Evolutionary conservation across 352 stramenopile species (phyloP).

Genomic region (Phytophthora crassamura): DNA sequence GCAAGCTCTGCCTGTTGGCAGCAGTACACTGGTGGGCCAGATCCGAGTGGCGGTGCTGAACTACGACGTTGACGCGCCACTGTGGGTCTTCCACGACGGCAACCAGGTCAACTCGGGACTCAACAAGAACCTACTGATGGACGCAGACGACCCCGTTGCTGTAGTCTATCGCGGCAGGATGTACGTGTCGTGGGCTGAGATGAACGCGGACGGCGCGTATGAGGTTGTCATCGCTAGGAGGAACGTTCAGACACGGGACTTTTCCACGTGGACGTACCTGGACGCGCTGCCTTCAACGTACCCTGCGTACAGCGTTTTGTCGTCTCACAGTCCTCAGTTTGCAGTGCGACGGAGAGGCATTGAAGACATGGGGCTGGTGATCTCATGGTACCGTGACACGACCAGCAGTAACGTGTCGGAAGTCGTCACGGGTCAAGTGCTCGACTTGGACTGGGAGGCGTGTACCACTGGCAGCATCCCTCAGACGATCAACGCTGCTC

Average conservation of each 20-base stretch:
- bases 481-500: constrained; percentile 24
- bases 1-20: constrained; percentile 22
- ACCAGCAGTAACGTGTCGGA: constrained; percentile 46
- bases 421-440: constrained; percentile 52
- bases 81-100: constrained; percentile 84
- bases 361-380: constrained; percentile 53
- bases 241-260: constrained; percentile 62
- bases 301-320: constrained; percentile 47
- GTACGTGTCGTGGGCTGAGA: constrained; percentile 71
- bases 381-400: constrained; percentile 70
- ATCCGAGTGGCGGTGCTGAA: constrained; percentile 66
- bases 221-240: constrained; percentile 56
- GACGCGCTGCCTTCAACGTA: constrained; percentile 35
- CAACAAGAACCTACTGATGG: constrained; percentile 53
- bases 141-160: constrained; percentile 50
- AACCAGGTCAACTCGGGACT: constrained; percentile 48
- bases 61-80: constrained; percentile 49
- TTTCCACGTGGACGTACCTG: constrained; percentile 62
- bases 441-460: constrained; percentile 54
- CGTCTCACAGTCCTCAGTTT: constrained; percentile 49
- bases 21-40: constrained; percentile 43
- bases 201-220: constrained; percentile 43
- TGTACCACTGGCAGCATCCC: constrained; percentile 40
- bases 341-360: constrained; percentile 53
- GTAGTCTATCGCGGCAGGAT: constrained; percentile 60